Evolutionary conservation across 2,329 filamentous ascomycete species (phyloP), one percentile per base, ranked within the genome.

Genomic region (Sporothrix brunneoviolacea): DNA sequence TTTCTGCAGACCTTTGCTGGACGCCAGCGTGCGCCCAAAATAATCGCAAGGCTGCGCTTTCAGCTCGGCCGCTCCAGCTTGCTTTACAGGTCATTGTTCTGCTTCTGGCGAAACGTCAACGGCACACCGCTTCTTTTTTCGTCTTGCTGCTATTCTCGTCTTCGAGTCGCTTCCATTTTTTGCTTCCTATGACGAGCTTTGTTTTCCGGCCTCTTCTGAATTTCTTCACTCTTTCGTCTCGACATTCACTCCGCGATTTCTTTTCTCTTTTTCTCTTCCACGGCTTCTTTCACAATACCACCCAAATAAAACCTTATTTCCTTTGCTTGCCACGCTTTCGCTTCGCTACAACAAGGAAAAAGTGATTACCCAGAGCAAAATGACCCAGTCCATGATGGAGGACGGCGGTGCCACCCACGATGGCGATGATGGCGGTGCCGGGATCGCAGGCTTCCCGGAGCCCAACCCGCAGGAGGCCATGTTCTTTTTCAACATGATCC

Each of bases 401-500:
- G 27, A 40, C 21, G 12, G 8, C 6, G n/a, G n/a, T n/a, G 27
- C 46, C 37, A 37, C 18, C 16, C 9, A 7, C 6, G 16, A 43
- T 12, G 9, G 43, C 36, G 24, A 15, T 8, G 15, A 18, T 13
- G 32, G 32, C 8, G 42, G 13, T 28, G 24, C 30, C 37, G 16
- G 7, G 15, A 18, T 15, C 39, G 15, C 39, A 8, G 37, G 48
- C 10, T 44, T 46, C n/a, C 56, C 57, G 2, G 65, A 68, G 42
- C 71, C 70, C 1, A 71, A 63, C 5, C 55, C 65, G 2, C 57
- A 63, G 4, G 72, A 76, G 54, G 66, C 68, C 8, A 67, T 67
- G 58, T 68, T 74, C 38, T 73, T 73, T 59, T 67, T 68, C 52
- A 65, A 67, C 48, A 68, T 76, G 37, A 62, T 75, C 52, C 70